Conservation (phyloP, 2,329 filamentous ascomycete species). For the Tolypocladium tundrense region DNA sequence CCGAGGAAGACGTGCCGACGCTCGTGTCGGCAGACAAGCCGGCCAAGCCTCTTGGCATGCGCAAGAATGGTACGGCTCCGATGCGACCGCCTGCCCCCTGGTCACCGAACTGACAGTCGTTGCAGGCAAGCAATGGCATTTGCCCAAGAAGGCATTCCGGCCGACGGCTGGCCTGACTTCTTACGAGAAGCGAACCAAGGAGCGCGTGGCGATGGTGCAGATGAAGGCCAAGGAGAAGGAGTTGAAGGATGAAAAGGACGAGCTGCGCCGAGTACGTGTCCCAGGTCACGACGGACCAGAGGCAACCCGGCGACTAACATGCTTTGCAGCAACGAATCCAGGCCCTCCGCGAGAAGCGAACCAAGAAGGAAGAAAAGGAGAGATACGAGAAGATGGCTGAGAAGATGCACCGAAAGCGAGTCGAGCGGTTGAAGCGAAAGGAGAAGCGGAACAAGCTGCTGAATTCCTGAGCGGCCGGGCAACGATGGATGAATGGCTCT, state of each 20-base stretch:
- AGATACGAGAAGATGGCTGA: constrained; percentile 88
- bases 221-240: constrained; percentile 90
- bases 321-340: constrained; percentile 57
- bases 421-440: constrained; percentile 85
- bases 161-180: constrained; percentile 67
- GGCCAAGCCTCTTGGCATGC: constrained; percentile 51
- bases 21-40: constrained; percentile 17
- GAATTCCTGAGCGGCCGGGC: constrained; percentile 40
- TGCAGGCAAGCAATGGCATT: constrained; percentile 91
- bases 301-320: constrained; percentile 4
- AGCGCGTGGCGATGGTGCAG: constrained; percentile 59
- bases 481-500: background rate
- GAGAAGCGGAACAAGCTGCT: constrained; percentile 91
- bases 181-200: constrained; percentile 65
- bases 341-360: constrained; percentile 73
- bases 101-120: constrained; percentile 4
- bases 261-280: constrained; percentile 62
- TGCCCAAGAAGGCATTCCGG: constrained; percentile 73
- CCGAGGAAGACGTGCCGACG: background rate
- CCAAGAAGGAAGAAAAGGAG: constrained; percentile 85
- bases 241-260: constrained; percentile 91
- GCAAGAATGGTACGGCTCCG: constrained; percentile 62
- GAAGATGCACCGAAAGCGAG: constrained; percentile 94
- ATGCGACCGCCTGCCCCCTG: background rate
- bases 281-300: background rate